Evolutionary conservation across 2,329 filamentous ascomycete species (phyloP), one percentile per base, ranked within the genome.

Genomic region (Aspergillus fijiensis): DNA sequence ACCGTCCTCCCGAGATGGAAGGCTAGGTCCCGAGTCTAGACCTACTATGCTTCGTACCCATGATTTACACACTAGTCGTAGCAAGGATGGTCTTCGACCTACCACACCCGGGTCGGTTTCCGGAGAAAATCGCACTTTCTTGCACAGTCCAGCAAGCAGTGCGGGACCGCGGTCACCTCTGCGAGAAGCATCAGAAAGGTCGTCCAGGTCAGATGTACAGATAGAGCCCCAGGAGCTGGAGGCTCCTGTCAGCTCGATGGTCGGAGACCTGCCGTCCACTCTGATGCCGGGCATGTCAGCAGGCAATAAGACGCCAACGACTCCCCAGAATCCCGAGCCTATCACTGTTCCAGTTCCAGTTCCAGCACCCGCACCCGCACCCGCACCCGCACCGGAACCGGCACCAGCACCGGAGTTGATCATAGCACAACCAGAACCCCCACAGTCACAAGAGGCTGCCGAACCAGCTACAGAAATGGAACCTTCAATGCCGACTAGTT

Each of bases 121-220:
- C 16, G 65, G 61, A 35, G 71, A 74, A 5, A 65, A 39, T 52
- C 61, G 54, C 19, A 64, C 67, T 14, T 45, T 60, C 39, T 49
- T 60, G 33, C 53, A 65, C 53, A 70, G 68, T 47, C 63, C 69
- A 49, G 65, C 60, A 49, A 65, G 66, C 31, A 72, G 69, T 58
- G 55, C 73, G 56, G 72, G 66, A 1, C 70, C 70, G 31, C 69
- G 67, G 49, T 70, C 71, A 31, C 61, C 70, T 9, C 61, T 70
- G 19, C 70, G 71, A 59, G 73, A 74, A 49, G 61, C 55, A 45
- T 68, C 61, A 29, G 71, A 72, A 25, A 70, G 67, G 51, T 68
- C 75, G 35, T 73, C 76, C 19, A 72, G 74, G 29, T 73, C 76
- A 23, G 74, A 75, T 49, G 59, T 71, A 47, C 68, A 68, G 9